A percentile compares a stretch with the other conserved stretches of the same genome.
Conservation (phyloP, 139 green algal genomes). For the Tetradesmus lagerheimii region DNA sequence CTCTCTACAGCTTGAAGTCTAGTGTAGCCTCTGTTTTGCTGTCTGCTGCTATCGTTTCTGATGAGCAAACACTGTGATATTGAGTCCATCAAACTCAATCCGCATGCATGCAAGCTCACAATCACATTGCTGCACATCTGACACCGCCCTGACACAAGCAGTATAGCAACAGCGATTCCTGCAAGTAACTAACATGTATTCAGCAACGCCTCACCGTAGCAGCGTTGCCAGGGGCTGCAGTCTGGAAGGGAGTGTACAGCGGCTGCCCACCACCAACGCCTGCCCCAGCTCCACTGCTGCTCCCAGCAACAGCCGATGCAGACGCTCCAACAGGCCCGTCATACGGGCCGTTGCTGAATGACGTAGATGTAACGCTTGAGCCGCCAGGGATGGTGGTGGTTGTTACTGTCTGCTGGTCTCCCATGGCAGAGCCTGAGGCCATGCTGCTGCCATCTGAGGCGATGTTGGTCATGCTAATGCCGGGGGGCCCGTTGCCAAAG, state of each 20-base stretch:
- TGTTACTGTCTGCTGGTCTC: not conserved
- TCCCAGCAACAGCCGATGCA: not conserved
- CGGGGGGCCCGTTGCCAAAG: not conserved
- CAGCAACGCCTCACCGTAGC: not conserved
- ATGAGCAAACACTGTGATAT: no score
- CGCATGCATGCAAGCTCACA: no score
- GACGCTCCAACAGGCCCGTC: not conserved
- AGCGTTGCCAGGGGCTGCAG: not conserved
- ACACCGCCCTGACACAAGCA: no score
- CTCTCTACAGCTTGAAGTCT: no score
- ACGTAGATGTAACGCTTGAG: constrained; percentile 13
- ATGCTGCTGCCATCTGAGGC: not conserved
- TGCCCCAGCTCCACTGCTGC: not conserved
- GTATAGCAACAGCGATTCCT: no score
- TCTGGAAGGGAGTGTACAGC: not conserved
- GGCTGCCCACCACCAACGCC: not conserved
- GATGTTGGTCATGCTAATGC: not conserved
- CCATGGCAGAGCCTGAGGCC: not conserved
- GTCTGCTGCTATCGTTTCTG: no score
- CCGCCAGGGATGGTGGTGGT: constrained; percentile 16
- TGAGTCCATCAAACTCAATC: no score
- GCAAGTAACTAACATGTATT: not conserved
- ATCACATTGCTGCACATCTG: not conserved
- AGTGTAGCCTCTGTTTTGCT: no score
- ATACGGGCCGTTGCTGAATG: not conserved